phyloP scores from a whole-genome alignment of 306 rosid species.

The Quercus dentata region DNA sequence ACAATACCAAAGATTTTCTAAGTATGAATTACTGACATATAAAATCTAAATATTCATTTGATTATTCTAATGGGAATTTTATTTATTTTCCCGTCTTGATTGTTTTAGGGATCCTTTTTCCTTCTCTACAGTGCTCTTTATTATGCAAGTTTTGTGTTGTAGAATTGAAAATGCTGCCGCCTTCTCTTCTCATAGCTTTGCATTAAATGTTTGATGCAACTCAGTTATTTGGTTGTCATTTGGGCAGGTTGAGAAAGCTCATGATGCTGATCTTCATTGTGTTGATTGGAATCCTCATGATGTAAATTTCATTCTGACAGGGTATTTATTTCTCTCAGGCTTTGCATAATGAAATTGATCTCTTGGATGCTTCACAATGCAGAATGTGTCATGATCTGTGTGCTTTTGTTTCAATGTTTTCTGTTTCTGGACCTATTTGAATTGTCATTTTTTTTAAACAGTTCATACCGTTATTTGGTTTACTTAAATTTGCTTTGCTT shows the following conservation, averaged over 20 bases:
- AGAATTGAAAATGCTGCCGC: not conserved
- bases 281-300: conserved; percentile 99
- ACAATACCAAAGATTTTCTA: not conserved
- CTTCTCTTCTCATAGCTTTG: not conserved
- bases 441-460: not conserved
- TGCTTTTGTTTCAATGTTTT: conserved; percentile 2
- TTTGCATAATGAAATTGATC: not conserved
- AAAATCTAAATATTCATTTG: not conserved
- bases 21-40: not conserved
- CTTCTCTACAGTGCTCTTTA: not conserved
- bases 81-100: not conserved
- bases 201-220: not conserved
- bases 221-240: conserved; percentile 14
- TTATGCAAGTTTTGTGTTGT: not conserved
- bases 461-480: not conserved
- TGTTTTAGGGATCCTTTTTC: not conserved
- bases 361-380: not conserved
- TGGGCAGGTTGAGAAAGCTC: conserved; percentile 90
- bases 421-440: conserved; percentile 1
- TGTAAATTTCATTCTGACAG: conserved; percentile 81
- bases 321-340: conserved; percentile 39
- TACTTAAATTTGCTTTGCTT: not conserved
- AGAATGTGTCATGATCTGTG: not conserved
- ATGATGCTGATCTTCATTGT: conserved; percentile 95
- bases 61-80: not conserved